Evolutionary conservation across 148 eudicot species (phyloP).

Genomic region (Rhododendron molle): DNA sequence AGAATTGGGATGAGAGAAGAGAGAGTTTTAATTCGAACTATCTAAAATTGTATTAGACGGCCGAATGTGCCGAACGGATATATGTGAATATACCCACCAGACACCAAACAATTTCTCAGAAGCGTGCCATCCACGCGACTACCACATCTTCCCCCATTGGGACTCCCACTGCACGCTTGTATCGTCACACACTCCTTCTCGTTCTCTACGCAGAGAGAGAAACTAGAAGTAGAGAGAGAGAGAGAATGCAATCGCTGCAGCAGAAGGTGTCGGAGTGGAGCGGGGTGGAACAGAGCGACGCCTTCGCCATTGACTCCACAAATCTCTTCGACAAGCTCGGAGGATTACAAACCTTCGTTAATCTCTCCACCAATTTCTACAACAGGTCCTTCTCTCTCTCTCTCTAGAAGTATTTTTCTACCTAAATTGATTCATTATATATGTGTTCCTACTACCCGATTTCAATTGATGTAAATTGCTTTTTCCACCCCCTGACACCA

Average conservation of each 20-base stretch:
- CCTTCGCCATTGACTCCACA: conserved; percentile 74
- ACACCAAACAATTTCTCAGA: too few relatives aligned
- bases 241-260: conserved; percentile 73
- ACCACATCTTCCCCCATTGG: not conserved
- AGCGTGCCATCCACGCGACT: not conserved
- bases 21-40: too few relatives aligned
- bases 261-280: conserved; percentile 84
- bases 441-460: not conserved
- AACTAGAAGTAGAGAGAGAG: not conserved
- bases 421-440: not conserved
- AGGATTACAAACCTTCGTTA: conserved; percentile 64
- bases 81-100: too few relatives aligned
- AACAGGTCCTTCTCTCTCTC: conserved; percentile 30
- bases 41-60: too few relatives aligned
- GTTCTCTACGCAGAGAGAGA: not conserved
- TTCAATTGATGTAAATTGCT: too few relatives aligned
- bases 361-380: conserved; percentile 87
- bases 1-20: too few relatives aligned
- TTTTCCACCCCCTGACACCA: too few relatives aligned
- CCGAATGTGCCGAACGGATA: too few relatives aligned
- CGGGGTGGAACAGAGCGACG: conserved; percentile 60
- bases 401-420: not conserved
- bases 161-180: not conserved
- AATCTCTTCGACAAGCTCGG: conserved; percentile 75
- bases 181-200: too few relatives aligned